Evolutionary conservation across 2,329 filamentous ascomycete genomes (phyloP), one percentile per base, ranked within the genome.

Genomic region (Bipolaris cookei): DNA sequence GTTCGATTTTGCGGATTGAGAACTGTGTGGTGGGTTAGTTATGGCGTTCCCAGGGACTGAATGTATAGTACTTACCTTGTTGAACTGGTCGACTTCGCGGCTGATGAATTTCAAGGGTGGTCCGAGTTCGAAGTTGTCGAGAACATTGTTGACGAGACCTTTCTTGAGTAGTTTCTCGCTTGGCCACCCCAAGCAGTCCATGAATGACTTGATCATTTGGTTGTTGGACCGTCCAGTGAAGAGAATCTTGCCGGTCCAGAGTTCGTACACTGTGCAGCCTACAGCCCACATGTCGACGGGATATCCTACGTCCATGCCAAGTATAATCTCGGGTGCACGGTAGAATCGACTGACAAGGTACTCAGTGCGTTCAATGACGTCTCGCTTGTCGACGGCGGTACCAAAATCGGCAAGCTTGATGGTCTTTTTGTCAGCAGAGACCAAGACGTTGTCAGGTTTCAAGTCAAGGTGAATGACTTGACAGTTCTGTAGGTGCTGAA

Each of bases 331-430:
- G 2, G 96, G 95, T 3, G 95, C 95, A 59, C 95, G 90, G 76
- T 99, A 99, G 79, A 98, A 99, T 54, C 96, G 89, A 80, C 92
- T 97, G 72, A 98, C 92, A 1, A 99, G 88, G 73, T 98, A 98
- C 11, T 92, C 92, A 0, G 92, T 97, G 61, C 96, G 90, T 70
- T 97, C 92, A 62, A 90, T 95, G 11, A 67, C 67, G 39, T 99
- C 95, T 11, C 90, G 90, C 52, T 90, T 88, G 70, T 97, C 90
- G 55, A 94, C 94, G 25, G 95, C 95, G n/a, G 95, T 98, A 51
- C 95, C 95, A 72, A 99, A 80, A 82, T 99, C 95, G 76, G 93
- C 97, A 51, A 99, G 91, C 77, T 99, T 99, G 70, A 99, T 85
- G 25, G 92, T 78, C 65, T 89, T 96, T 49, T 70, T 70, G 35